Percentiles rank a stretch among this genome's conserved stretches.
These are phyloP conservation scores for cucumber (Cucumis sativus) DNA, from an alignment of 306 rosid species.

Conservation along the genomic window Cucumber_9930_V3 NC_026656.2:1470501-1471000, in stretches of 20 bases:
- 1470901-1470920: not conserved
- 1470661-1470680: not conserved
- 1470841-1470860: not conserved
- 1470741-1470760: not conserved
- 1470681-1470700: not conserved
- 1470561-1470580: too few species aligned
- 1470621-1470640: not conserved
- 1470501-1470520: not conserved
- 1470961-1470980: not conserved
- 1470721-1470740: constrained; percentile 15
- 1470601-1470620: not conserved
- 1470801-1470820: not conserved
- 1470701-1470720: constrained; percentile 12
- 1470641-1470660: not conserved
- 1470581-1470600: not conserved
- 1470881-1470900: not conserved
- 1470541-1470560: too few species aligned
- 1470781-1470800: not conserved
- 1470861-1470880: not conserved
- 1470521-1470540: too few species aligned
- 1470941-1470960: not conserved
- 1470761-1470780: not conserved
- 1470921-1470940: not conserved
- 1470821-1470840: not conserved
- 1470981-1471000: not conserved